These are phyloP conservation scores for Euclidium syriacum DNA, from an alignment of 345 rosid species.

Conservation along the genomic window DNA sequence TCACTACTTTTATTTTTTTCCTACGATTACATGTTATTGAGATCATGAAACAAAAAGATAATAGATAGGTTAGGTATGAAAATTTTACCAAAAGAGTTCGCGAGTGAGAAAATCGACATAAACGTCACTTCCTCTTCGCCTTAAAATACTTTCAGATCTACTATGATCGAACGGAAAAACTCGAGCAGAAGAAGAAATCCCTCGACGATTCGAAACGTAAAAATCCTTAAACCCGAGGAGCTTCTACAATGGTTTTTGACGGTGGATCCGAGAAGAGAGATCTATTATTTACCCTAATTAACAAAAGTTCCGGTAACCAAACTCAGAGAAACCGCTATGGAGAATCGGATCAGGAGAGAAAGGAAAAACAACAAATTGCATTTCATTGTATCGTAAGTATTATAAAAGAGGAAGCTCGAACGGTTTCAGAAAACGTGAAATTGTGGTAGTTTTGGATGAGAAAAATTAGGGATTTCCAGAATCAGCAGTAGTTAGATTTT, in stretches of 20 bases:
- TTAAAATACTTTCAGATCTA: conserved; percentile 22
- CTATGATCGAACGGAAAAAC: conserved; percentile 2
- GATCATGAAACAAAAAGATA: not conserved
- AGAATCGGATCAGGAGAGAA: no score
- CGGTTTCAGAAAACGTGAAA: no score
- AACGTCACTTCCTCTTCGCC: conserved; percentile 23
- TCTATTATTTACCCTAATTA: conserved; percentile 1
- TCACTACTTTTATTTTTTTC: not conserved
- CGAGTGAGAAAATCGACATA: conserved; percentile 26
- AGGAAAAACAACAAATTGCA: no score
- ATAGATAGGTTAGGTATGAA: no score
- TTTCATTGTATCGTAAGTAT: no score
- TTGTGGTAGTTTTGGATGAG: no score
- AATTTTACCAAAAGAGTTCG: conserved; percentile 23
- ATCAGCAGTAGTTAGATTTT: no score
- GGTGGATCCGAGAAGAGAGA: conserved; percentile 40
- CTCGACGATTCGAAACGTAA: no score
- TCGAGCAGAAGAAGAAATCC: conserved; percentile 21
- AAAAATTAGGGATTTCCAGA: no score
- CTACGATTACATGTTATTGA: not conserved
- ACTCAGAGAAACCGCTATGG: conserved; percentile 45
- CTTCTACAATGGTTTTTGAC: conserved; percentile 23
- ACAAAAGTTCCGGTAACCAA: conserved; percentile 33
- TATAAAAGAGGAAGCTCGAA: no score
- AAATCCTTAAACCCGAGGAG: conserved; percentile 15